Conservation (phyloP, 768 basidiomycete genomes). For the Mycena kentingensis region DNA sequence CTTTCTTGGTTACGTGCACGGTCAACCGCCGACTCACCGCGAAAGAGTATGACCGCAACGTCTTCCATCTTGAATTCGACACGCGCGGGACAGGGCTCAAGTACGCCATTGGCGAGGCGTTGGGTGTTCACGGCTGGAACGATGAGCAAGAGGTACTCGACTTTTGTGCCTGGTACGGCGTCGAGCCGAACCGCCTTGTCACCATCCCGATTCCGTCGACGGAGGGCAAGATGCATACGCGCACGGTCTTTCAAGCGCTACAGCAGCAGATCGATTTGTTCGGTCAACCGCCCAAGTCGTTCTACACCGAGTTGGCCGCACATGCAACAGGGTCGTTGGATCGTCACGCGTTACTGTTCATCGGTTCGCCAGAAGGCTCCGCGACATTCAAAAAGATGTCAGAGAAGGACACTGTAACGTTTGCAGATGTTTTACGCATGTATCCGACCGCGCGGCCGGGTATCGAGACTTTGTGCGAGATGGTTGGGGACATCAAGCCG, state of each 20-base stretch:
- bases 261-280: slow-evolving; percentile 98
- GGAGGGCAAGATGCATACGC: slow-evolving; percentile 78
- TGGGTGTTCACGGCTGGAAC: slow-evolving; percentile 98
- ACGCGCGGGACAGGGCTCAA: slow-evolving; percentile 89
- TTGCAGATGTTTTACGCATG: slow-evolving; percentile 79
- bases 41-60: slow-evolving; percentile 94
- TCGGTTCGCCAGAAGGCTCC: slow-evolving; percentile 88
- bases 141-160: slow-evolving; percentile 83
- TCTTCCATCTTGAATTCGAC: slow-evolving; percentile 98
- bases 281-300: slow-evolving; percentile 93
- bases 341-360: slow-evolving; percentile 82
- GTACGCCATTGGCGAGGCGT: slow-evolving; percentile 95
- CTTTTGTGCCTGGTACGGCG: slow-evolving; percentile 92
- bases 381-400: slow-evolving; percentile 93
- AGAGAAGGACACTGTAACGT: slow-evolving; percentile 93
- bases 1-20: slow-evolving; percentile 89
- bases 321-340: slow-evolving; percentile 73
- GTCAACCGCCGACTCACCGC: slow-evolving; percentile 96
- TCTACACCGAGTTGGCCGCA: slow-evolving; percentile 84
- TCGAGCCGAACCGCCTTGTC: slow-evolving; percentile 76
- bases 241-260: slow-evolving; percentile 92
- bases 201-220: slow-evolving; percentile 73
- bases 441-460: slow-evolving; percentile 80
- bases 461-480: slow-evolving; percentile 82
- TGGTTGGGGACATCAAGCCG: slow-evolving; percentile 94